These are phyloP conservation scores for Diaporthe humulicola DNA, from an alignment of 2,329 filamentous ascomycete genomes.

Conservation along the genomic window DNA sequence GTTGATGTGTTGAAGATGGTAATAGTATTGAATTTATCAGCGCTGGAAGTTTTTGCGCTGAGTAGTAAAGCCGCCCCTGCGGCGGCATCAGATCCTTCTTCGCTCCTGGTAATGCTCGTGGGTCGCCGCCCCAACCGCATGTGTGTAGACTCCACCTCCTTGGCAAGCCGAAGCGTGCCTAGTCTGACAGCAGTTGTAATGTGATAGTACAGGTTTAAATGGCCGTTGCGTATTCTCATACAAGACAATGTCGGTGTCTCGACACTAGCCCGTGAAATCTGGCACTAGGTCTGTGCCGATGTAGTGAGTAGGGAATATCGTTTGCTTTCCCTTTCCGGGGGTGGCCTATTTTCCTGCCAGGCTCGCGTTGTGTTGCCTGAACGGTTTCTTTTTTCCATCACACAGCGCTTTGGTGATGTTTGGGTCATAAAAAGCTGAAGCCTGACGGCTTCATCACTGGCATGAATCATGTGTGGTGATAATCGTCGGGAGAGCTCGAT, in stretches of 20 bases:
- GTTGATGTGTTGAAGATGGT: not conserved
- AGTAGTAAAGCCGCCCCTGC: not conserved
- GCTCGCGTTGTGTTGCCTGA: not conserved
- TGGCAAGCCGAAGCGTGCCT: not conserved
- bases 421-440: not conserved
- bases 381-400: not conserved
- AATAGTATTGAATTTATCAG: not conserved
- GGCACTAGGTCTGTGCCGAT: no score
- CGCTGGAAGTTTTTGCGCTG: not conserved
- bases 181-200: not conserved
- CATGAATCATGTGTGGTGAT: slow-evolving; percentile 42
- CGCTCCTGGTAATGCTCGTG: slow-evolving; percentile 15
- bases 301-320: not conserved
- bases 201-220: not conserved
- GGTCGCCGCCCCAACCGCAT: not conserved
- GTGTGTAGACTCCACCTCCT: not conserved
- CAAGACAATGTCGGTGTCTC: not conserved
- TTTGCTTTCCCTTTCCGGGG: slow-evolving; percentile 17
- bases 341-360: not conserved
- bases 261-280: not conserved
- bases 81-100: not conserved
- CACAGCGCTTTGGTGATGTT: not conserved
- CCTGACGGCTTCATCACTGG: not conserved
- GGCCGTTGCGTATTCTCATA: slow-evolving; percentile 1
- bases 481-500: slow-evolving; percentile 38